phyloP scores from a whole-genome alignment of 306 rosid genomes.

The Cucurbita moschata region DNA sequence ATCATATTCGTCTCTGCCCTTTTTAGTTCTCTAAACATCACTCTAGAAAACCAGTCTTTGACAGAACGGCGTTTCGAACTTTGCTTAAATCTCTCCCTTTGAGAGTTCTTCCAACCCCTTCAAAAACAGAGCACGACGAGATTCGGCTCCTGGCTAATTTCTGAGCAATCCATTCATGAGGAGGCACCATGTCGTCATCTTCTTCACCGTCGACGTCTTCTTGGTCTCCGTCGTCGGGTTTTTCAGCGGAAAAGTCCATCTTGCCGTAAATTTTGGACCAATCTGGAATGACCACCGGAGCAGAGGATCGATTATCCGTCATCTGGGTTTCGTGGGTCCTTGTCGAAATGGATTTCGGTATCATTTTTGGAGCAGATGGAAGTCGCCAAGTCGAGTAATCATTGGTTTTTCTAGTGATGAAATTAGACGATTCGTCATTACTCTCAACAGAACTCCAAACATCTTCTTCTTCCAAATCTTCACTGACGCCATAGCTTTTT shows the following conservation, averaged over 20 bases:
- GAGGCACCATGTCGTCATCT: slow-evolving; percentile 38
- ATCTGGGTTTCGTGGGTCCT: slow-evolving; percentile 17
- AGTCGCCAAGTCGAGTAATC: slow-evolving; percentile 24
- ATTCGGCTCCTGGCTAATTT: slow-evolving; percentile 72
- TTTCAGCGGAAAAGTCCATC: slow-evolving; percentile 13
- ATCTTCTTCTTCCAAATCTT: slow-evolving; percentile 53
- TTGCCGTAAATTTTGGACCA: slow-evolving; percentile 46
- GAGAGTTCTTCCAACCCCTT: slow-evolving; percentile 90
- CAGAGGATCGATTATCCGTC: slow-evolving; percentile 35
- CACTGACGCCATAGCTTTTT: slow-evolving; percentile 20
- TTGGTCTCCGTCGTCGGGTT: slow-evolving; percentile 8
- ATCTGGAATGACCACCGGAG: slow-evolving; percentile 59
- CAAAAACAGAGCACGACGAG: slow-evolving; percentile 81
- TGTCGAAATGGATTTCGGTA: slow-evolving; percentile 26
- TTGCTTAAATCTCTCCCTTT: slow-evolving; percentile 89
- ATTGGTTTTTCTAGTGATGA: not conserved
- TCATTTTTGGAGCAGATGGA: slow-evolving; percentile 26
- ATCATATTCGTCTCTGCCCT: not conserved
- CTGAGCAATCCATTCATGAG: slow-evolving; percentile 74
- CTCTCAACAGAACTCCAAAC: slow-evolving; percentile 32
- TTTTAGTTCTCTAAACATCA: slow-evolving; percentile 7
- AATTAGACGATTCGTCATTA: slow-evolving; percentile 4
- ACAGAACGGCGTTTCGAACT: slow-evolving; percentile 67
- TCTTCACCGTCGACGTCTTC: slow-evolving; percentile 24
- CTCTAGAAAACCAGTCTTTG: slow-evolving; percentile 82